These are phyloP conservation scores for Abrus pulchellus DNA, from an alignment of 306 rosid genomes.

Conservation along the genomic window DNA sequence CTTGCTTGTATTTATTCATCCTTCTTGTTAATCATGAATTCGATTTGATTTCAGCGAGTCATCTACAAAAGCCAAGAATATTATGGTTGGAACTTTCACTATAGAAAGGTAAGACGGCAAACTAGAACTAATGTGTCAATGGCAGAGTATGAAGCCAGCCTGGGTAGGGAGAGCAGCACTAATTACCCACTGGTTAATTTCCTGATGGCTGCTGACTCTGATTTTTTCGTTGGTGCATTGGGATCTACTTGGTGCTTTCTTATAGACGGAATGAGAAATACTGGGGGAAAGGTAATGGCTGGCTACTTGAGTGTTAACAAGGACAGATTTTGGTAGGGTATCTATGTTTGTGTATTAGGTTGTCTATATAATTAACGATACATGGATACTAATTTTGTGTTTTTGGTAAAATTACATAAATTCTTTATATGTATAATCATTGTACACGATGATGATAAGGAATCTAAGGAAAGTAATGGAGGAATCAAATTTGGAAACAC, in stretches of 20 bases:
- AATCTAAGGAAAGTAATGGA: background rate
- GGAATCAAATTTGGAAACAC: background rate
- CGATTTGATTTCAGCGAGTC: constrained; percentile 65
- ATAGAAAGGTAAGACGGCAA: constrained; percentile 73
- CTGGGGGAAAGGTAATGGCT: constrained; percentile 85
- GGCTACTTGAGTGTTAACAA: constrained; percentile 83
- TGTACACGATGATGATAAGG: background rate
- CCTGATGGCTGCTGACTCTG: constrained; percentile 80
- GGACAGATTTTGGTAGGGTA: constrained; percentile 77
- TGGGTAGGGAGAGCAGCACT: constrained; percentile 78
- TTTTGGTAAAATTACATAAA: background rate
- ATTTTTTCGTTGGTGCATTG: constrained; percentile 81
- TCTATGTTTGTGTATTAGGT: too few relatives aligned
- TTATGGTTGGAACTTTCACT: constrained; percentile 72
- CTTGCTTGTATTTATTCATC: background rate
- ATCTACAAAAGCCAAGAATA: constrained; percentile 67
- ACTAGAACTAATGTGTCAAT: constrained; percentile 64
- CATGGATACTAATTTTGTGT: too few relatives aligned
- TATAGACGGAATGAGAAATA: constrained; percentile 89
- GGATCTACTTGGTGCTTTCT: constrained; percentile 89
- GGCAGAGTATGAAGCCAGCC: constrained; percentile 75
- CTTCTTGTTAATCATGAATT: background rate
- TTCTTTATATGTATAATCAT: constrained; percentile 14
- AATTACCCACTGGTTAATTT: constrained; percentile 81
- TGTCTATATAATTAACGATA: too few relatives aligned